Evolutionary conservation across 345 rosid genomes (phyloP).

Genomic region (Heritiera fomes): DNA sequence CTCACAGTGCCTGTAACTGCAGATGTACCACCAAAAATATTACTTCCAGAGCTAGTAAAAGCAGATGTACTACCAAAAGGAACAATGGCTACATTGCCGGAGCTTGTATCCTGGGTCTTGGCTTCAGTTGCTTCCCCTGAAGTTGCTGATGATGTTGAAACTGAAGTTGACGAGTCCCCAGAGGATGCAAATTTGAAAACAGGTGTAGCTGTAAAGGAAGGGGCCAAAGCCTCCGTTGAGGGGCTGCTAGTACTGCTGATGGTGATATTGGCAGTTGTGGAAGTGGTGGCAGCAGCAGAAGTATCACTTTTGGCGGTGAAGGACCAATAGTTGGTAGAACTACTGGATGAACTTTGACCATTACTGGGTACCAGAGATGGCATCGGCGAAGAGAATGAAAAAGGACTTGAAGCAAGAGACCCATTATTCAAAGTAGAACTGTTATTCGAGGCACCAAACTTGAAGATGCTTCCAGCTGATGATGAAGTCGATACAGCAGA

Average conservation of each 20-base stretch:
- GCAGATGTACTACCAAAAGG: conserved; percentile 44
- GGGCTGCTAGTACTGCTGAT: conserved; percentile 19
- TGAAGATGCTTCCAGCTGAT: conserved; percentile 43
- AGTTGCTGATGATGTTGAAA: conserved; percentile 33
- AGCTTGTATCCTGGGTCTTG: conserved; percentile 36
- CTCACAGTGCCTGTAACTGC: conserved; percentile 25
- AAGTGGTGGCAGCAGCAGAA: conserved; percentile 24
- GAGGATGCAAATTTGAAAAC: conserved; percentile 50
- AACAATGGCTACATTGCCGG: conserved; percentile 33
- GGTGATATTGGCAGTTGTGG: background rate
- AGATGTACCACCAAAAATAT: conserved; percentile 26
- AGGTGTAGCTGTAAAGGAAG: conserved; percentile 38
- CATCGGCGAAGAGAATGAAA: conserved; percentile 31
- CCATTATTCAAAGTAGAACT: conserved; percentile 44
- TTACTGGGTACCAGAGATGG: conserved; percentile 32
- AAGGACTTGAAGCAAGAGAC: conserved; percentile 37
- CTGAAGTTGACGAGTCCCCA: conserved; percentile 36
- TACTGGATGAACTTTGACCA: conserved; percentile 35
- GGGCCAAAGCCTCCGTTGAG: conserved; percentile 35
- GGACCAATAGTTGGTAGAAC: conserved; percentile 25
- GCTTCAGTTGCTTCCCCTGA: conserved; percentile 40
- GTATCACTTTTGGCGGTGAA: conserved; percentile 14
- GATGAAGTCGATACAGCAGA: no score
- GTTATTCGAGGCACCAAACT: conserved; percentile 36
- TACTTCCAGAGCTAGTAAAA: conserved; percentile 35